phyloP scores from a whole-genome alignment of 768 basidiomycete species.

The Podaxis sp. region DNA sequence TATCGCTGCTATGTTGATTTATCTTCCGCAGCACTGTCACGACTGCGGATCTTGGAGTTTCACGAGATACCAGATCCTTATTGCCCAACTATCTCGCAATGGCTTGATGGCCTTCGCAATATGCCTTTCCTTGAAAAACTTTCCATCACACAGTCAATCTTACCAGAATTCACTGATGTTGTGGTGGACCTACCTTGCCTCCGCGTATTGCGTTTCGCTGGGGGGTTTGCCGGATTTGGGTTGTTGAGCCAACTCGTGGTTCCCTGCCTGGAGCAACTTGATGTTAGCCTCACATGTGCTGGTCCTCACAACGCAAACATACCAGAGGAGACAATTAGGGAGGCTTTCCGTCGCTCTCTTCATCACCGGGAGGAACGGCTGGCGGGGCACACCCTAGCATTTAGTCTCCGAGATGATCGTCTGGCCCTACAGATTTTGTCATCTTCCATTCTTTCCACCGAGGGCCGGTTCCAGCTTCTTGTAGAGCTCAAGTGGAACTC shows the following conservation, averaged over 20 bases:
- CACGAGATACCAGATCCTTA: conserved; percentile 2
- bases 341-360: background rate
- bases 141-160: background rate
- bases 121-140: conserved; percentile 3
- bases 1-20: background rate
- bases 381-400: background rate
- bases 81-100: background rate
- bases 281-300: background rate
- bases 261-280: background rate
- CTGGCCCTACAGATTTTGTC: background rate
- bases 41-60: conserved; percentile 2
- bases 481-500: background rate
- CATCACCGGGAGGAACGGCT: background rate
- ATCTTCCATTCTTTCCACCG: background rate
- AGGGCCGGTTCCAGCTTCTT: background rate
- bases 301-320: too few species aligned
- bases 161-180: background rate
- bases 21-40: background rate
- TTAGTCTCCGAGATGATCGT: background rate
- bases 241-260: background rate
- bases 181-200: background rate
- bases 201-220: background rate
- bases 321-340: background rate
- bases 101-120: background rate
- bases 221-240: background rate